phyloP scores from a whole-genome alignment of 371 early-diverging fungal species.

The Mucor velutinosus region DNA sequence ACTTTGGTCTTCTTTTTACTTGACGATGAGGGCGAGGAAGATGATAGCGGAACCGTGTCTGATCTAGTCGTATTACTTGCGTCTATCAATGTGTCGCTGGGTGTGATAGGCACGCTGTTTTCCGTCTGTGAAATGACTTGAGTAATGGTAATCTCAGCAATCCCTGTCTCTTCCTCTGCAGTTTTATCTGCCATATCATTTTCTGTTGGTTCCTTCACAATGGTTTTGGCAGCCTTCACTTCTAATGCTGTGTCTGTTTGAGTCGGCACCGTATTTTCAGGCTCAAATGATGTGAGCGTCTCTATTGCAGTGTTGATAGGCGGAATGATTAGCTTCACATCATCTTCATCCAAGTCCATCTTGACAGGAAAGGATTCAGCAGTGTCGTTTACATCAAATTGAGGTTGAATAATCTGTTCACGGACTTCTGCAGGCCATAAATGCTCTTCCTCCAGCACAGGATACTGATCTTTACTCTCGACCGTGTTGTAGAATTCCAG shows the following conservation, averaged over 20 bases:
- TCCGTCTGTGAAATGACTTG: background rate
- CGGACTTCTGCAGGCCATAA: constrained; percentile 48
- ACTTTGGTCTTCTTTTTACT: background rate
- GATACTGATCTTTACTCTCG: constrained; percentile 53
- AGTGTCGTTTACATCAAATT: constrained; percentile 24
- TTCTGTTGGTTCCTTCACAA: background rate
- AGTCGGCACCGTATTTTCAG: background rate
- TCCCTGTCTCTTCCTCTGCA: background rate
- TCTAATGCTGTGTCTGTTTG: background rate
- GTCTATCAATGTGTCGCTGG: background rate
- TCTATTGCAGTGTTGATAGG: constrained; percentile 2
- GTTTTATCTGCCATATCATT: background rate
- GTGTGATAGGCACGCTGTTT: background rate
- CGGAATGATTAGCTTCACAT: constrained; percentile 10
- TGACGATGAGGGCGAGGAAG: background rate
- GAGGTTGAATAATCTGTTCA: constrained; percentile 41
- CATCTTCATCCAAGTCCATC: constrained; percentile 15
- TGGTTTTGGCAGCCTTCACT: background rate
- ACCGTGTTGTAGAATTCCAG: constrained; percentile 83
- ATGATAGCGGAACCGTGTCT: background rate
- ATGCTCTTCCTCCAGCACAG: constrained; percentile 28
- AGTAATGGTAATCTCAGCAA: background rate
- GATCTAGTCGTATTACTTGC: background rate
- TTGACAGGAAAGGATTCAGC: constrained; percentile 28
- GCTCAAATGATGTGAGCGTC: background rate